Conservation (phyloP, 1,284 basidiomycete species). For the Ustilago bromivora region DNA sequence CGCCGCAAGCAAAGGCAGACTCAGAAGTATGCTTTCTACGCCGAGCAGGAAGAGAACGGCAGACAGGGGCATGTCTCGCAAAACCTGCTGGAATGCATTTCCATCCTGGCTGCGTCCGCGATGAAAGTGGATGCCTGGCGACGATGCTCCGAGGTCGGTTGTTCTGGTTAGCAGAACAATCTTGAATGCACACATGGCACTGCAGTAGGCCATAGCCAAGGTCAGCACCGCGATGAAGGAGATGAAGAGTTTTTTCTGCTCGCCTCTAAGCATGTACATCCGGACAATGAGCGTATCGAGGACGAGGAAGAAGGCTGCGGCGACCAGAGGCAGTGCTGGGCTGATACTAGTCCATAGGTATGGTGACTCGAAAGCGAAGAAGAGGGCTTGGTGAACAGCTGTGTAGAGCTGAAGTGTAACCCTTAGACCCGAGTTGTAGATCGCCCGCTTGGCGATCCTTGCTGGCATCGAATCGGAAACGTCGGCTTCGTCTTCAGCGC, state of each 20-base stretch:
- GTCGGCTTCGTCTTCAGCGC: background rate
- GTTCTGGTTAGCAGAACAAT: slow-evolving; percentile 9
- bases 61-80: slow-evolving; percentile 24
- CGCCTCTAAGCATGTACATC: background rate
- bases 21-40: background rate
- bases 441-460: background rate
- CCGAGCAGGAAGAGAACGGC: slow-evolving; percentile 10
- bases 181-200: slow-evolving; percentile 8
- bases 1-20: background rate
- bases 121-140: slow-evolving; percentile 34
- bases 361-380: slow-evolving; percentile 30
- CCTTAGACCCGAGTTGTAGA: background rate
- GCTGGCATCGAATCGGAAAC: background rate
- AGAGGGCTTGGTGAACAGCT: slow-evolving; percentile 17
- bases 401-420: slow-evolving; percentile 2
- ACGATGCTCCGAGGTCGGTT: slow-evolving; percentile 11
- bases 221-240: background rate
- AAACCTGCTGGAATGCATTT: slow-evolving; percentile 8
- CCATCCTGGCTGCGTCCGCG: background rate
- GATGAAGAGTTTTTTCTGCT: background rate
- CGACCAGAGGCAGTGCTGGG: slow-evolving; percentile 19
- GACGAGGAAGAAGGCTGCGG: slow-evolving; percentile 14
- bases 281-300: slow-evolving; percentile 19
- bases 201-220: slow-evolving; percentile 8
- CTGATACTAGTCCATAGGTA: slow-evolving; percentile 26